A percentile compares a stretch with the other conserved stretches of the same genome.
Conservation (phyloP, 2,329 filamentous ascomycete genomes). For the Tolypocladium album region DNA sequence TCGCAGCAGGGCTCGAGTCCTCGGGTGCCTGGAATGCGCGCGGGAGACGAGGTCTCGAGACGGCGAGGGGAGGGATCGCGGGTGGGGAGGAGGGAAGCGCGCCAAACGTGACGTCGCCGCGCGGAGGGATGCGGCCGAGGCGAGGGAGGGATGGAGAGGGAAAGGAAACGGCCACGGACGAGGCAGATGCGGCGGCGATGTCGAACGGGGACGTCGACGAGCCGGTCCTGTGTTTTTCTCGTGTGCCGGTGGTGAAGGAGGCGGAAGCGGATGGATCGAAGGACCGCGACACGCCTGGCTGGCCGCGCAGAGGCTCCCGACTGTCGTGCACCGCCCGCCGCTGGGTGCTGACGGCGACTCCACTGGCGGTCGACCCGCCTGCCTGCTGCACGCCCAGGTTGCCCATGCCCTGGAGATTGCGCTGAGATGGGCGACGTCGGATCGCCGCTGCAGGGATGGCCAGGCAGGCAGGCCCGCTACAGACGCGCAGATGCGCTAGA, state of each 20-base stretch:
- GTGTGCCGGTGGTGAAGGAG: neutral
- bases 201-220: neutral
- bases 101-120: neutral
- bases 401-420: constrained; percentile 7
- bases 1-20: neutral
- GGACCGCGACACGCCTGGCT: neutral
- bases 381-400: neutral
- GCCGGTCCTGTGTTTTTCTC: neutral
- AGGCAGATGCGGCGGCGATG: neutral
- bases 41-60: neutral
- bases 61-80: constrained; percentile 2
- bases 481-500: constrained; percentile 14
- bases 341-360: neutral
- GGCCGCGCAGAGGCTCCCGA: neutral
- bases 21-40: constrained; percentile 1
- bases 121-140: neutral
- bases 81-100: constrained; percentile 3
- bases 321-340: neutral
- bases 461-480: constrained; percentile 1
- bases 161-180: neutral
- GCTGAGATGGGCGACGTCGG: constrained; percentile 13
- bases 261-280: neutral
- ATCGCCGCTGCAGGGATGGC: constrained; percentile 22
- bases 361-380: neutral
- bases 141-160: neutral